Evolutionary conservation across 306 rosid species (phyloP), one percentile per base, ranked within the genome.

Genomic region (Gastrolobium bilobum): DNA sequence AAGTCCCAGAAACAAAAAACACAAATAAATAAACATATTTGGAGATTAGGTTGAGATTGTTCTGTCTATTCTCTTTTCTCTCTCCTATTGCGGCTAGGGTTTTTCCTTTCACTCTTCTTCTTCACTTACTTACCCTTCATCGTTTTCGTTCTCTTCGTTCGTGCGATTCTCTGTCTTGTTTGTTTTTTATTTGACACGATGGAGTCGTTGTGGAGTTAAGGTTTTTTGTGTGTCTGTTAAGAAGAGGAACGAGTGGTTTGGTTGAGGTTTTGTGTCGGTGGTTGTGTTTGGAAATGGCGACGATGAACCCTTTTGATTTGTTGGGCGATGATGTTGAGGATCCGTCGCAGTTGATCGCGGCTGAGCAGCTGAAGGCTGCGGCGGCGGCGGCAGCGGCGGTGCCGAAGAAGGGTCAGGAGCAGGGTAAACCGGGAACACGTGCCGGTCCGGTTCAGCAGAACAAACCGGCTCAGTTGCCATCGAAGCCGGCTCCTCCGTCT

Each of bases 271-370:
- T 8, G 61, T 73, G 39, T 58, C 35, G 47, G 13, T 10, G 26
- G 2, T 6, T 43, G 7, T 29, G 39, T 54, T 66, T 2, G 10
- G 37, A 79, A 78, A 94, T 95, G 99, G 90, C 98, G 73, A 92
- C 94, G 72, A 42, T 57, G 63, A 95, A 95, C 85, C 98, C 97
- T 2, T 95, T 95, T 64, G 99, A 84, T 87, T 88, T 95, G 91
- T 80, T 95, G 91, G 96, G 90, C 3, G 98, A 91, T 31, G 99
- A 95, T 35, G 95, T 91, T 0, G 99, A 95, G 86, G 99, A 92
- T 80, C 99, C 96, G 0, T 87, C 86, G 61, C 97, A 86, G 87
- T 79, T 90, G 46, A 76, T 86, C 38, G 97, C 82, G 4, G 92
- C 95, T 37, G 90, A 86, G 79, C 84, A 86, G 60, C 62, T 58